Percentiles rank a stretch among this genome's conserved stretches.
phyloP scores from a whole-genome alignment of 495 filamentous ascomycete genomes.

The Diplogelasinospora grovesii region DNA sequence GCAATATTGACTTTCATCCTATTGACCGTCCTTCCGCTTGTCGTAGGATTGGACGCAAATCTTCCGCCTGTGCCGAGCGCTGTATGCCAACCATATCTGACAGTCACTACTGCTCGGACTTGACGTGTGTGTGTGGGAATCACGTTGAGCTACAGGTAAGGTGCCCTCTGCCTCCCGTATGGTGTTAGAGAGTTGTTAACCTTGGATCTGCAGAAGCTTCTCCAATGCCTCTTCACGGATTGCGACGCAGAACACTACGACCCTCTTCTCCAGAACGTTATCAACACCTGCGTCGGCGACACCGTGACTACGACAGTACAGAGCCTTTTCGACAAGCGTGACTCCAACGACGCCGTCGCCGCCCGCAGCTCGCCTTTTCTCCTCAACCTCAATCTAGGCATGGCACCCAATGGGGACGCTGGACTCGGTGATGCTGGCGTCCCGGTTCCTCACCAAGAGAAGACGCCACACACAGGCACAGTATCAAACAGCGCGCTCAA shows the following conservation, averaged over 20 bases:
- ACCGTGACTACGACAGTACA: constrained; percentile 15
- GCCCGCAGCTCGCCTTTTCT: constrained; percentile 7
- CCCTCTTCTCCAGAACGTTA: constrained; percentile 11
- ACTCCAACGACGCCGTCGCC: constrained; percentile 29
- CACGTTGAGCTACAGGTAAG: constrained; percentile 14
- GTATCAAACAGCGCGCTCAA: too few relatives aligned
- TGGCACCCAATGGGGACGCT: constrained; percentile 3
- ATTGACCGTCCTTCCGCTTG: constrained; percentile 12
- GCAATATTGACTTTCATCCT: constrained; percentile 14
- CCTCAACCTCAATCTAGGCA: constrained; percentile 10
- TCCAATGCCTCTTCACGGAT: constrained; percentile 18
- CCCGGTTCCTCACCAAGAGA: constrained; percentile 1
- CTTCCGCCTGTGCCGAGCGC: constrained; percentile 12
- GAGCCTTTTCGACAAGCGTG: constrained; percentile 28
- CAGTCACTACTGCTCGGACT: not conserved
- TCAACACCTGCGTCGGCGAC: constrained; percentile 32
- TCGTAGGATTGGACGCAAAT: constrained; percentile 1
- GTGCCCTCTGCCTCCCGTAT: not conserved
- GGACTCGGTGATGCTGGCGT: not conserved
- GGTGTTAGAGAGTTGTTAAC: not conserved
- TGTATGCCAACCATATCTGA: constrained; percentile 6
- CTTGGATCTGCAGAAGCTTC: constrained; percentile 8
- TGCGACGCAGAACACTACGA: constrained; percentile 19
- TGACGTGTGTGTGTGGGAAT: constrained; percentile 11
- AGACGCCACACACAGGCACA: too few relatives aligned